These are phyloP conservation scores for Hyphopichia pseudoburtonii DNA, from an alignment of 1,139 yeast genomes.

Conservation along the genomic window DNA sequence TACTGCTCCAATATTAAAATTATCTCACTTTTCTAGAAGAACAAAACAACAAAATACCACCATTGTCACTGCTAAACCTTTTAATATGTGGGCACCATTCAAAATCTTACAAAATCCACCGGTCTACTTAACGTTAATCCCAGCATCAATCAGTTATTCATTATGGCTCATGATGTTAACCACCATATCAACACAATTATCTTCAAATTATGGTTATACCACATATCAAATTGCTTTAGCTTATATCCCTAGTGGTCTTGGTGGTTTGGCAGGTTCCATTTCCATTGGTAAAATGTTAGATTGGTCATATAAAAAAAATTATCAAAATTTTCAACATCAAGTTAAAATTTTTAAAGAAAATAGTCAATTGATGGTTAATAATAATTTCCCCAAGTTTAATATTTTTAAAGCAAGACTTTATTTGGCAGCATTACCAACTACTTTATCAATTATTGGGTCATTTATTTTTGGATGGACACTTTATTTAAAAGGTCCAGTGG, in stretches of 20 bases:
- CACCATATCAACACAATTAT: conserved; percentile 55
- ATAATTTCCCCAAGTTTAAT: conserved; percentile 27
- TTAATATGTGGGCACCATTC: conserved; percentile 48
- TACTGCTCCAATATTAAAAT: conserved; percentile 17
- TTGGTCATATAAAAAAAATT: conserved; percentile 34
- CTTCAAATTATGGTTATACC: conserved; percentile 46
- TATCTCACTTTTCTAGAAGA: conserved; percentile 14
- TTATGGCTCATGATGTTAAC: conserved; percentile 72
- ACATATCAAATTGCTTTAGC: conserved; percentile 63
- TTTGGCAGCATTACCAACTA: conserved; percentile 23
- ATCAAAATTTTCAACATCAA: conserved; percentile 19
- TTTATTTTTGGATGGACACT: conserved; percentile 74
- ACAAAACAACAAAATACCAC: conserved; percentile 17
- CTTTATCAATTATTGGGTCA: conserved; percentile 35
- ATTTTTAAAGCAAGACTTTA: conserved; percentile 28
- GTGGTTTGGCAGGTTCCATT: conserved; percentile 54
- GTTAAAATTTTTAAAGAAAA: conserved; percentile 23
- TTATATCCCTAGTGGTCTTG: conserved; percentile 60
- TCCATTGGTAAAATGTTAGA: conserved; percentile 49
- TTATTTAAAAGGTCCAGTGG: conserved; percentile 44
- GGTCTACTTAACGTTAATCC: conserved; percentile 34
- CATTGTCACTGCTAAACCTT: conserved; percentile 21
- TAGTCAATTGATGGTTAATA: conserved; percentile 44
- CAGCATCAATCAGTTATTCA: conserved; percentile 62
- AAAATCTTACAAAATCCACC: conserved; percentile 34